These are phyloP conservation scores for Lactifluus subvellereus DNA, from an alignment of 768 basidiomycete genomes.

Conservation along the genomic window DNA sequence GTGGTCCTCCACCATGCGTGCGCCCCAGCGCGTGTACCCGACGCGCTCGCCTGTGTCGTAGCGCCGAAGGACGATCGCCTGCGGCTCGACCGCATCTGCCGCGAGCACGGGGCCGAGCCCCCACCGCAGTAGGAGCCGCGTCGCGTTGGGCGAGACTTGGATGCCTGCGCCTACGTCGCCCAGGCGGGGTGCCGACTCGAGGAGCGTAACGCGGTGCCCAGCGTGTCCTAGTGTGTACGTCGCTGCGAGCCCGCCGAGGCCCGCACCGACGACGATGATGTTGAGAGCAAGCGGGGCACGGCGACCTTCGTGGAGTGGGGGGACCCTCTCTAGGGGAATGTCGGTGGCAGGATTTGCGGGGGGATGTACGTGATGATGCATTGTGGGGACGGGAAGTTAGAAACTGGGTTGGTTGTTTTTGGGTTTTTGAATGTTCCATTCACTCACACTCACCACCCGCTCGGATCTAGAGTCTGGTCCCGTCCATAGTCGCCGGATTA, in stretches of 20 bases:
- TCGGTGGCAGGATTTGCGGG: neutral
- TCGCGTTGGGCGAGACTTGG: slow-evolving; percentile 39
- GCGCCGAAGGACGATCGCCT: slow-evolving; percentile 36
- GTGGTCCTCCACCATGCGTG: slow-evolving; percentile 29
- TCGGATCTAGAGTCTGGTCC: neutral
- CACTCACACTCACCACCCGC: no score
- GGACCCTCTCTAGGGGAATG: slow-evolving; percentile 19
- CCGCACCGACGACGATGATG: slow-evolving; percentile 39
- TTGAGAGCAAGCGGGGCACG: slow-evolving; percentile 33
- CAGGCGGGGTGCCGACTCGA: slow-evolving; percentile 36
- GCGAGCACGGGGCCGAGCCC: slow-evolving; percentile 33
- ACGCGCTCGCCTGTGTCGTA: slow-evolving; percentile 36
- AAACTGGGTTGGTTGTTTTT: no score
- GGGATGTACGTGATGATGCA: neutral
- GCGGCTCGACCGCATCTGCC: slow-evolving; percentile 33
- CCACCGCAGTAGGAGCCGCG: slow-evolving; percentile 36
- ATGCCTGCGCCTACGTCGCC: slow-evolving; percentile 42
- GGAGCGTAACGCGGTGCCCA: slow-evolving; percentile 36
- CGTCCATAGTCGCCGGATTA: no score
- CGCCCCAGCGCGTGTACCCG: slow-evolving; percentile 35
- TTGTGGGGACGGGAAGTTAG: neutral
- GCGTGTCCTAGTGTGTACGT: slow-evolving; percentile 36
- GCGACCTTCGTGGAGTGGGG: slow-evolving; percentile 30
- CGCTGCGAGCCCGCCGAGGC: slow-evolving; percentile 39
- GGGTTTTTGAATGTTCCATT: neutral